Conservation (phyloP, 2,329 filamentous ascomycete species). For the Phialophora tarda region DNA sequence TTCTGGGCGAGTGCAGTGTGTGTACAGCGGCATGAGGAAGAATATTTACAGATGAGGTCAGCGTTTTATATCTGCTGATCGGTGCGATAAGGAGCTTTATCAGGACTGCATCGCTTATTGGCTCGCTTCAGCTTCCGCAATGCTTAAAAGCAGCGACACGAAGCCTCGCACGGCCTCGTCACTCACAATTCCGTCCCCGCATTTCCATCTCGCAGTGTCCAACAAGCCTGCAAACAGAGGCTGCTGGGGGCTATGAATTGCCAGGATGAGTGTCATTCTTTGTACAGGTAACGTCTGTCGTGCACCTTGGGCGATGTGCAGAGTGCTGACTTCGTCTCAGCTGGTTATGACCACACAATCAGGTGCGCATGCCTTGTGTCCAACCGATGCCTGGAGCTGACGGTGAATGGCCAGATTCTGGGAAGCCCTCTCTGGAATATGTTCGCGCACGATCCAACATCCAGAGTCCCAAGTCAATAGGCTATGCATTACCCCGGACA, state of each 20-base stretch:
- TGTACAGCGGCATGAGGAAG: neutral
- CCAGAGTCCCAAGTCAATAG: constrained; percentile 98
- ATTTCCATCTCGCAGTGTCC: neutral
- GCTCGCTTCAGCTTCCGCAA: neutral
- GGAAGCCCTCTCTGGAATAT: constrained; percentile 97
- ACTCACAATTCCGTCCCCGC: constrained; percentile 1
- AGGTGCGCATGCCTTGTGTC: constrained; percentile 55
- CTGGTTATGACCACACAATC: constrained; percentile 77
- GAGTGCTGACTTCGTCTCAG: constrained; percentile 48
- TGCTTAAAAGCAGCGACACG: constrained; percentile 7
- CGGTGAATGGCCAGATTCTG: constrained; percentile 71
- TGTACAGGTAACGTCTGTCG: constrained; percentile 62
- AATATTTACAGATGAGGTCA: constrained; percentile 8
- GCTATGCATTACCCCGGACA: constrained; percentile 97
- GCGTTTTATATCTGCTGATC: neutral
- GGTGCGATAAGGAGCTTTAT: constrained; percentile 5
- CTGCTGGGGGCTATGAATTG: constrained; percentile 9
- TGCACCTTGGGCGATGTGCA: neutral
- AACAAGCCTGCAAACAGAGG: neutral
- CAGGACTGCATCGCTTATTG: neutral
- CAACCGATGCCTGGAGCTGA: constrained; percentile 17
- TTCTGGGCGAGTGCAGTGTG: neutral
- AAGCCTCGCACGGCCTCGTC: constrained; percentile 1
- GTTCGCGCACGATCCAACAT: constrained; percentile 96
- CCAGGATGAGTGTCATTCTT: constrained; percentile 69